Evolutionary conservation across 164 flowering plant species (phyloP).

Genomic region (Taxillus chinensis): DNA sequence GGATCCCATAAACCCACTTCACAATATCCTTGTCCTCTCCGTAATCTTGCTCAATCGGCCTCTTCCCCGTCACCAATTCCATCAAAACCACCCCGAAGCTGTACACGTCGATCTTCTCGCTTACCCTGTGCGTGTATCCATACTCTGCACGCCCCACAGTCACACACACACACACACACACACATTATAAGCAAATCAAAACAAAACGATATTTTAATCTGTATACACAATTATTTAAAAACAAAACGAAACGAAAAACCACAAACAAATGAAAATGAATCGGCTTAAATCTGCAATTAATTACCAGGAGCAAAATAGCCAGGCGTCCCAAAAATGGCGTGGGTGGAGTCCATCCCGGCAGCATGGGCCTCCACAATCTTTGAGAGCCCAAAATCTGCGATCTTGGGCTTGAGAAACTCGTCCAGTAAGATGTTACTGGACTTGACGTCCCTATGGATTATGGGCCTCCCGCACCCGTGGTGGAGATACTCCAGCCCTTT

Average conservation of each 20-base stretch:
- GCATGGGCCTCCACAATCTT: conserved; percentile 38
- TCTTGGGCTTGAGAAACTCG: conserved; percentile 60
- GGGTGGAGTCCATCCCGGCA: conserved; percentile 29
- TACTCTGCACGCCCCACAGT: conserved; percentile 25
- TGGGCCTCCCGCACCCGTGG: conserved; percentile 47
- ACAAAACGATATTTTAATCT: no score
- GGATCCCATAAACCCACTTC: conserved; percentile 31
- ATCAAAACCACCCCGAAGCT: conserved; percentile 61
- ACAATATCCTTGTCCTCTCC: conserved; percentile 53
- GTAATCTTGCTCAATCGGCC: conserved; percentile 45
- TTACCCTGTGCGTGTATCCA: conserved; percentile 51
- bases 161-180: no score
- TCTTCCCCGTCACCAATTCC: conserved; percentile 65
- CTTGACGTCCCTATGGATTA: conserved; percentile 71
- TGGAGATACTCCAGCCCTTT: conserved; percentile 63
- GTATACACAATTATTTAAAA: no score
- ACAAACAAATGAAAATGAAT: no score
- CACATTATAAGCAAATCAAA: no score
- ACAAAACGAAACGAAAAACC: no score
- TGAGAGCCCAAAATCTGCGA: conserved; percentile 79
- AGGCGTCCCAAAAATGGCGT: conserved; percentile 46
- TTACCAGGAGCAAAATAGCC: conserved; percentile 69
- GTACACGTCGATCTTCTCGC: conserved; percentile 59
- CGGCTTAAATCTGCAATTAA: not conserved
- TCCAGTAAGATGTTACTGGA: conserved; percentile 75